Evolutionary conservation across 2,329 filamentous ascomycete genomes (phyloP), one percentile per base, ranked within the genome.

Genomic region (Didymella arachidicola): DNA sequence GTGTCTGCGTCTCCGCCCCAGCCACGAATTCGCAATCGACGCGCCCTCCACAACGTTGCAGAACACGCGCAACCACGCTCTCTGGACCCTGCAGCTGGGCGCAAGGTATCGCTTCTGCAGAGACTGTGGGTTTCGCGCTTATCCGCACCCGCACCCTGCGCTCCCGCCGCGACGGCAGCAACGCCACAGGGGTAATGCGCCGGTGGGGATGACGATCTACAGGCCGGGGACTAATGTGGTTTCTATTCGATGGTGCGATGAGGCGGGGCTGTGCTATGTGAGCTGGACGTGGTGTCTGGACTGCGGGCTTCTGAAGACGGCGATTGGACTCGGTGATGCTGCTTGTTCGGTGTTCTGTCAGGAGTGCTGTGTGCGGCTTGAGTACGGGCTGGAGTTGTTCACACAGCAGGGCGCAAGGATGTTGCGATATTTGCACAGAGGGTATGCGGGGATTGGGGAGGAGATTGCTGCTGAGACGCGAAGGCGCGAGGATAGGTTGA

Each of bases 131-230:
- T 46, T 56, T 18, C n/a, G n/a, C 8, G 14, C 30, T 3, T 56
- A 56, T 18, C 53, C 53, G 2, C 30, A 49, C 39, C 53, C 53
- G 45, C 53, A 44, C 29, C 53, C 45, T 26, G 30, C 7, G 22
- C 45, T 55, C 4, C 12, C 18, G 1, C 46, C 46, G 12, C 30
- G 53, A 8, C 46, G 44, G 7, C 44, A 54, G 11, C 44, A 54
- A 34, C 34, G 14, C 18, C 43, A 14, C 3, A 26, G 22, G n/a
- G 34, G 36, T 10, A 27, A 14, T 12, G 18, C 34, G 29, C 48
- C 19, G n/a, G 7, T n/a, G 2, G 18, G 27, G 4, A 3, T 42
- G 47, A 50, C 47, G n/a, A 50, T 25, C 16, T 50, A 50, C 12
- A n/a, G 10, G 4, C 36, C 47, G 10, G 47, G 47, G 1, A 50